phyloP scores from a whole-genome alignment of 2,329 filamentous ascomycete genomes.

The Neoarthrinium moseri region DNA sequence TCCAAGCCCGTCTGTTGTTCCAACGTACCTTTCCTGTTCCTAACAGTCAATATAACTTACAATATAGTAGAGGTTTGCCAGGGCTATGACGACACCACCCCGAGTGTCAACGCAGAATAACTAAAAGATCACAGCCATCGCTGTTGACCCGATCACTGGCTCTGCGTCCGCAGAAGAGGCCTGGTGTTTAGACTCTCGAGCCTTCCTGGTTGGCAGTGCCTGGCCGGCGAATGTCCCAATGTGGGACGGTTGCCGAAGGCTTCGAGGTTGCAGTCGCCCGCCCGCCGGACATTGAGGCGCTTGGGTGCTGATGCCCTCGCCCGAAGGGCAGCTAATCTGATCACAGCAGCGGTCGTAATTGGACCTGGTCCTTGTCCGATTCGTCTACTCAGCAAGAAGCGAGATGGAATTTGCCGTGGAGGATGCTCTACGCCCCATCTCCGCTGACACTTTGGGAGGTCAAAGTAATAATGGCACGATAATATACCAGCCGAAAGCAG shows the following conservation, averaged over 20 bases:
- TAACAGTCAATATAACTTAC: constrained; percentile 6
- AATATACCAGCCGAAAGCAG: no score
- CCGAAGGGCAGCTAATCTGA: no score
- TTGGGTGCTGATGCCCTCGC: no score
- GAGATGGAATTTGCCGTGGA: background rate
- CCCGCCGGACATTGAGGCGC: constrained; percentile 6
- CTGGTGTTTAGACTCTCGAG: background rate
- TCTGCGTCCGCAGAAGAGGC: background rate
- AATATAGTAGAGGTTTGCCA: background rate
- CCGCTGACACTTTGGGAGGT: background rate
- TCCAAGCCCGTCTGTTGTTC: constrained; percentile 3
- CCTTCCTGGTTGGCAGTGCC: background rate
- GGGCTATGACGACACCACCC: background rate
- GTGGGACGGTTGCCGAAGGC: background rate
- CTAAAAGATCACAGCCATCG: background rate
- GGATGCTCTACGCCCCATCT: background rate
- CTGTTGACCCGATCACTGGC: constrained; percentile 4
- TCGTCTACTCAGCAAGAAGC: background rate
- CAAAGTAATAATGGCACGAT: no score
- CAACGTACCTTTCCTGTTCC: constrained; percentile 11
- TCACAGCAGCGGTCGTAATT: no score
- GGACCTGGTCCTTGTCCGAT: background rate
- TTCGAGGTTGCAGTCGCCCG: constrained; percentile 6
- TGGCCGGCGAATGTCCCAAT: background rate
- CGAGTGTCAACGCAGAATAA: background rate